phyloP scores from a whole-genome alignment of 345 rosid genomes.

The Isatis tinctoria region DNA sequence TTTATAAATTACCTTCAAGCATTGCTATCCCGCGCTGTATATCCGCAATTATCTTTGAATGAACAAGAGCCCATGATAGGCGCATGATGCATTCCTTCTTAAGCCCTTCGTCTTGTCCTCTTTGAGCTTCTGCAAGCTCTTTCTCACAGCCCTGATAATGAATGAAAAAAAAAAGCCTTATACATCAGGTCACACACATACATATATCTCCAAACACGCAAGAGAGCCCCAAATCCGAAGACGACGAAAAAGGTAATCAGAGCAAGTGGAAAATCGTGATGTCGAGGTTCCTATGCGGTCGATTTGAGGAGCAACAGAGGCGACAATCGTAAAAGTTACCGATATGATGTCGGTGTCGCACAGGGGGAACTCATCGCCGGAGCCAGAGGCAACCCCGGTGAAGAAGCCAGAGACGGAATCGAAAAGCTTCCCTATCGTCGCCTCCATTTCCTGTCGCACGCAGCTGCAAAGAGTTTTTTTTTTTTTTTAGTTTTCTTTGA shows the following conservation, averaged over 20 bases:
- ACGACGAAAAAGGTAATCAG: neutral
- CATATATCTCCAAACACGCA: neutral
- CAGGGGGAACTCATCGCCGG: constrained; percentile 63
- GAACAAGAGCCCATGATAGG: constrained; percentile 86
- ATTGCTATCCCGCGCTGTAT: constrained; percentile 81
- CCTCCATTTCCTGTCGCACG: constrained; percentile 35
- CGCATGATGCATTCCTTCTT: constrained; percentile 59
- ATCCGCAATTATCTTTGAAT: constrained; percentile 53
- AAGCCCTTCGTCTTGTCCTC: constrained; percentile 44
- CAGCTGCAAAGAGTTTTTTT: neutral
- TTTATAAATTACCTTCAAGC: constrained; percentile 57
- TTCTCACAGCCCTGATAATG: constrained; percentile 65
- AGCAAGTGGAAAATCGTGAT: neutral
- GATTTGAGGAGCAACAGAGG: neutral
- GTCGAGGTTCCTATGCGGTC: neutral
- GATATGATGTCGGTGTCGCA: constrained; percentile 63
- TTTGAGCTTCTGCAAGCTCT: constrained; percentile 60
- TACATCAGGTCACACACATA: neutral
- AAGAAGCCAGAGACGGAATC: constrained; percentile 54
- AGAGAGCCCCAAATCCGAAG: neutral
- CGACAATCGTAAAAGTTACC: constrained; percentile 31
- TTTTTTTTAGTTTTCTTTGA: neutral
- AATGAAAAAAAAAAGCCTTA: neutral
- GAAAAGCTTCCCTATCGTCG: constrained; percentile 40
- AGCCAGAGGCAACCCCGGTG: constrained; percentile 38